These are phyloP conservation scores for Arabis alpina DNA, from an alignment of 345 rosid genomes.

Conservation along the genomic window DNA sequence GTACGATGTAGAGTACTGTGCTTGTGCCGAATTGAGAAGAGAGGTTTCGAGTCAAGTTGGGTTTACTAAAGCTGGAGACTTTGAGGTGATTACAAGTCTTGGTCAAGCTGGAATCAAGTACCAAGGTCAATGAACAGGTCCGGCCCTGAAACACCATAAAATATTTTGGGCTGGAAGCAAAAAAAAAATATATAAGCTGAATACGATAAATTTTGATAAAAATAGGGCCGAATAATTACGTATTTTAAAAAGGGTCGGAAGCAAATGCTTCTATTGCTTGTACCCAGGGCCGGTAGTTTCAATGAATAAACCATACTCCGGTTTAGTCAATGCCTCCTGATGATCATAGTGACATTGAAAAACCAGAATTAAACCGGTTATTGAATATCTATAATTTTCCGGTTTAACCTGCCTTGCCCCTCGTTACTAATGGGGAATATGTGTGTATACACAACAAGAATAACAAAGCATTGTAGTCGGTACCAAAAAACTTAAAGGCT, in stretches of 20 bases:
- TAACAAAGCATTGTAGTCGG: background rate
- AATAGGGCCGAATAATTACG: too few relatives aligned
- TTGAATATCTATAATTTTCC: background rate
- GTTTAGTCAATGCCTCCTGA: slow-evolving; percentile 8
- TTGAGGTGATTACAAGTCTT: slow-evolving; percentile 34
- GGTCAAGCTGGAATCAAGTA: slow-evolving; percentile 52
- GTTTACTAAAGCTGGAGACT: slow-evolving; percentile 49
- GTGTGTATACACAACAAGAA: background rate
- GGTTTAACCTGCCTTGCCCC: background rate
- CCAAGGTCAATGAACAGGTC: background rate
- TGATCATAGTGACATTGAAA: too few relatives aligned
- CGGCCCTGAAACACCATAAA: too few relatives aligned
- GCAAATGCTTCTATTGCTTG: too few relatives aligned
- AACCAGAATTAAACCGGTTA: slow-evolving; percentile 8
- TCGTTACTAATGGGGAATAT: too few relatives aligned
- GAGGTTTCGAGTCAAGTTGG: slow-evolving; percentile 37
- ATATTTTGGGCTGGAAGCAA: too few relatives aligned
- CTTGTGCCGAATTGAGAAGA: slow-evolving; percentile 65
- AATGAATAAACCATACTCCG: background rate
- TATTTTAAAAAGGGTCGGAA: too few relatives aligned
- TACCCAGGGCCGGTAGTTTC: too few relatives aligned
- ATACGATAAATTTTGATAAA: too few relatives aligned
- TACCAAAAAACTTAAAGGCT: background rate
- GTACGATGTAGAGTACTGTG: slow-evolving; percentile 71
- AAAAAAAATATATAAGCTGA: too few relatives aligned